Evolutionary conservation across 306 rosid genomes (phyloP), one percentile per base, ranked within the genome.

Genomic region (Biancaea sappan): DNA sequence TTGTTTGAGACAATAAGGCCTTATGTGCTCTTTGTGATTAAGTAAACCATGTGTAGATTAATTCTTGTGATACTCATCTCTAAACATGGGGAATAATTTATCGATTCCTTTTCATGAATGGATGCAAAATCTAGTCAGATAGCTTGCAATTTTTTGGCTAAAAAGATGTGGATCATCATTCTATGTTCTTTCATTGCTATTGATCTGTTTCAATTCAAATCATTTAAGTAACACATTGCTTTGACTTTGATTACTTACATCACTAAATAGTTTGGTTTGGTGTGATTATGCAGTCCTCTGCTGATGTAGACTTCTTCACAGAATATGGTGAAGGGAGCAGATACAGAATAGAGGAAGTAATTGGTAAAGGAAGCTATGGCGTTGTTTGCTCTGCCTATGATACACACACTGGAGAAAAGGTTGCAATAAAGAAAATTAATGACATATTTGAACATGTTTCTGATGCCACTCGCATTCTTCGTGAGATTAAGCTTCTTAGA

Each of bases 311-410:
- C 68, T 92, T 92, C 82, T 92, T 92, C 89, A 92, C 97, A 8
- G 97, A 89, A 73, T 92, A 92, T 81, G 97, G 97, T 35, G 97
- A 92, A 83, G 97, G 97, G 78, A 81, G 85, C 79, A 86, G 96
- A 82, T 92, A 92, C 79, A 88, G 69, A 85, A 92, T 92, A 79
- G 97, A 92, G 87, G 97, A 92, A 83, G 97, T 92, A 53, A 92
- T 92, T 76, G 97, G 97, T 26, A 92, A 92, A 83, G 97, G 97
- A 86, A 92, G 97, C 86, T 92, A 92, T 70, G 97, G 97, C 41
- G 96, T 92, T 77, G 97, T 92, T 77, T 92, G 97, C 77, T 92
- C 97, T 54, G 97, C 97, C 21, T 92, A 83, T 72, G 97, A 92
- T 81, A 72, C 96, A 31, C 93, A 86, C 71, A 79, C 87, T 8